Base-by-base conservation (phyloP, 1,139 yeast genomes). In the Yamadazyma buinensis region DNA sequence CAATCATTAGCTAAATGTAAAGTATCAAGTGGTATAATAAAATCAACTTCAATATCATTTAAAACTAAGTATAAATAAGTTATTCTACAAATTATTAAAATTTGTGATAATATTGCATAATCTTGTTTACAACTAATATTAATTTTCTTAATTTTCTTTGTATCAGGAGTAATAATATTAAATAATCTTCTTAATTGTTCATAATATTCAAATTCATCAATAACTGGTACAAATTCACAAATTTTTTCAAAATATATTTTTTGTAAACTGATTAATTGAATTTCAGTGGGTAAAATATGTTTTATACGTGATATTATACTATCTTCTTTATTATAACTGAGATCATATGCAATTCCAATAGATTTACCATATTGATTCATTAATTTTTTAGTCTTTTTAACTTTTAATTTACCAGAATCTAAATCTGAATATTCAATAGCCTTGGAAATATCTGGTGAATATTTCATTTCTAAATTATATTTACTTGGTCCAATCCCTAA, bases 191-290 rank as follows among this genome's bases (percentile, higher is more conserved):
- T 33, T 23, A 61, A 32, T 5, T 55, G 46, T 7, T 35, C 23
- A 20, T 41, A 33, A 37, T 54, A 54, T 1, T 44, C 47, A 10
- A 38, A 38, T 45, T 77, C 77, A 36, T 74, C 77, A 6, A 75
- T 33, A 29, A 67, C 62, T 2, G 82, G 82, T 39, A 65, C 50
- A 34, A 64, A 59, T 0, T 74, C 73, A 38, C 67, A 66, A 6
- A 72, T 56, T 20, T 57, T 52, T 7, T 47, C 51, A 47, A 75
- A 75, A 42, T 62, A 77, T 12, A 42, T 27, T 20, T 42, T 39
- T 14, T 45, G 37, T 21, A 32, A 39, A 19, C 26, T 35, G n/a
- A 41, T 32, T 20, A 43, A 24, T 12, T 35, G 40, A 7, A 15
- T 17, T 30, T 41, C 41, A 15, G 17, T 30, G 3, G 47, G 47